Percentiles rank a stretch among this genome's conserved stretches.
Conservation (phyloP, 176 grass and related monocot species). For the Cymbopogon citratus region DNA sequence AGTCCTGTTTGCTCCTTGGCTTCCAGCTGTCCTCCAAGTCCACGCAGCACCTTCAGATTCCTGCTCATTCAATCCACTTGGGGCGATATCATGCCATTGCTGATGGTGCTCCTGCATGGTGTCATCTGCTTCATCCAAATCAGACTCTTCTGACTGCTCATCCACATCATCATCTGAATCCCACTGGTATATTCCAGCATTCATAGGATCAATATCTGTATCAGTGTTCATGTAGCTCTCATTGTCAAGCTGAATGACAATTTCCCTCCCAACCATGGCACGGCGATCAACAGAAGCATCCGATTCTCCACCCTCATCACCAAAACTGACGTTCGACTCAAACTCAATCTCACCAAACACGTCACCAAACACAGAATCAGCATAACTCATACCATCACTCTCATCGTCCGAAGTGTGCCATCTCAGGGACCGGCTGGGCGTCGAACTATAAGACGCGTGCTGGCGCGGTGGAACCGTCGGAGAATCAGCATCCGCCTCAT, state of each 20-base stretch:
- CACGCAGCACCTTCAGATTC: constrained; percentile 35
- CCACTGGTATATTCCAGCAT: constrained; percentile 60
- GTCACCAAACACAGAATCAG: constrained; percentile 50
- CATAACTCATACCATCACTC: constrained; percentile 50
- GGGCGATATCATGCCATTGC: constrained; percentile 14
- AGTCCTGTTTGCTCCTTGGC: constrained; percentile 13
- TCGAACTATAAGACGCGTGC: constrained; percentile 28
- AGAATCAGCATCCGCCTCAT: constrained; percentile 36
- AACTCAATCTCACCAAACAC: constrained; percentile 45
- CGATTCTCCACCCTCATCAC: constrained; percentile 59
- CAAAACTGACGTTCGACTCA: constrained; percentile 70
- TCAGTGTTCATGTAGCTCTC: constrained; percentile 56
- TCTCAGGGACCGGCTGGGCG: constrained; percentile 50
- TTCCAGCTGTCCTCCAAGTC: constrained; percentile 25
- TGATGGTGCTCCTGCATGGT: constrained; percentile 27
- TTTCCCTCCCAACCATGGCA: constrained; percentile 40
- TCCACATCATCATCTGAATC: constrained; percentile 59
- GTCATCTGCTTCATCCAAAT: constrained; percentile 43
- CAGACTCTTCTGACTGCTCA: constrained; percentile 50
- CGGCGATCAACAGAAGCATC: constrained; percentile 63
- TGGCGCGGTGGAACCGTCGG: constrained; percentile 4
- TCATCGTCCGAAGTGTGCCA: constrained; percentile 62
- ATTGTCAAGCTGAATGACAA: constrained; percentile 50
- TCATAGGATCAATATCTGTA: constrained; percentile 88
- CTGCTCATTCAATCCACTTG: constrained; percentile 17